A percentile compares a stretch with the other conserved stretches of the same genome.
Conservation (phyloP, 345 rosid genomes). For the Rhizophora mangle region DNA sequence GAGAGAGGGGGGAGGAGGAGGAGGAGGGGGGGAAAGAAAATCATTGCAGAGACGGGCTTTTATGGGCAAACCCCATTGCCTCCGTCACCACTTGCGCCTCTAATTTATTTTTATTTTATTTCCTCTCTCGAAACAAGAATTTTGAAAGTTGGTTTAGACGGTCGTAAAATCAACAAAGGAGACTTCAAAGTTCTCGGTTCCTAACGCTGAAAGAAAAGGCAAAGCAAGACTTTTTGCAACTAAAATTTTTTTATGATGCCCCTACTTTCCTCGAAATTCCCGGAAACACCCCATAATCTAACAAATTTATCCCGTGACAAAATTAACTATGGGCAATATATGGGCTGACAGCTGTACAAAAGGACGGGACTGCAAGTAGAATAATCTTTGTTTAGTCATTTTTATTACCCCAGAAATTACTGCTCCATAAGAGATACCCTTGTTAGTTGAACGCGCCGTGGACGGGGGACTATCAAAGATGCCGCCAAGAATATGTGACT, state of each 20-base stretch:
- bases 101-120: neutral
- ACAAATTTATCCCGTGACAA: neutral
- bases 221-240: slow-evolving; percentile 4
- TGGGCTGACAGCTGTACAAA: slow-evolving; percentile 21
- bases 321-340: neutral
- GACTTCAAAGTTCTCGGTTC: no score
- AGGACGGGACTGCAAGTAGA: neutral
- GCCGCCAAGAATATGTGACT: neutral
- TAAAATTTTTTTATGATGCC: neutral
- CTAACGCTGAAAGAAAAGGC: neutral
- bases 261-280: neutral
- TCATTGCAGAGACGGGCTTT: slow-evolving; percentile 22
- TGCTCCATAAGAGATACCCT: no score
- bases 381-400: no score
- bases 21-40: slow-evolving; percentile 33
- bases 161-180: neutral
- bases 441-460: no score
- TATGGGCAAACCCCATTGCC: slow-evolving; percentile 28
- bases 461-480: no score
- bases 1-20: slow-evolving; percentile 1
- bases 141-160: slow-evolving; percentile 11
- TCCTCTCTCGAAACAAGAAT: neutral
- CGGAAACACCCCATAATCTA: slow-evolving; percentile 8
- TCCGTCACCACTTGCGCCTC: neutral
- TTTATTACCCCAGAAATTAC: no score